These are phyloP conservation scores for Penicillium atrosanguineum DNA, from an alignment of 495 filamentous ascomycete genomes.

Conservation along the genomic window DNA sequence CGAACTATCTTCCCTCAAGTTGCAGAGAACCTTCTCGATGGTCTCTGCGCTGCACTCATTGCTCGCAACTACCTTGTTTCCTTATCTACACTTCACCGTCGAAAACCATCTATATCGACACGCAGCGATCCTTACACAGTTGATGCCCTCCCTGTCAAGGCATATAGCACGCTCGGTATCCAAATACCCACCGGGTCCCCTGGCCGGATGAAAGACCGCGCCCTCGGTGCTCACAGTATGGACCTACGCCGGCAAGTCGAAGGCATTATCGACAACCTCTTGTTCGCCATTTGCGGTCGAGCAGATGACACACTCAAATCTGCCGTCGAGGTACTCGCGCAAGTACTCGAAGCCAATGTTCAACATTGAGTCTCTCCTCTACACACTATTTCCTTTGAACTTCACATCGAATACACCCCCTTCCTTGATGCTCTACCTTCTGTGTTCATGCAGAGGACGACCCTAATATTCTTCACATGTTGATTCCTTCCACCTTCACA, in stretches of 20 bases:
- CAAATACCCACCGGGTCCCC: conserved; percentile 29
- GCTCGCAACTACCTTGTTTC: conserved; percentile 60
- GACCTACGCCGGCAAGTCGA: conserved; percentile 39
- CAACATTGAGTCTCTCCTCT: conserved; percentile 11
- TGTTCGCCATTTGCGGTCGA: conserved; percentile 40
- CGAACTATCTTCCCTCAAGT: conserved; percentile 56
- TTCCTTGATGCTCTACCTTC: neutral
- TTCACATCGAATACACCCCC: neutral
- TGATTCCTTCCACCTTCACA: neutral
- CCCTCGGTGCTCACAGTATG: conserved; percentile 29
- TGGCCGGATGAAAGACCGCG: conserved; percentile 29
- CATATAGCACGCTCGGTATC: conserved; percentile 35
- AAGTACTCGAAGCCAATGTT: conserved; percentile 41
- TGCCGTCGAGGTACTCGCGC: conserved; percentile 39
- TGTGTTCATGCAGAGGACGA: neutral
- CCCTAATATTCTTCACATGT: neutral
- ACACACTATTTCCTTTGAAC: conserved; percentile 1
- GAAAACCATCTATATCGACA: conserved; percentile 18
- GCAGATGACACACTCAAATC: conserved; percentile 38
- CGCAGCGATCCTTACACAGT: conserved; percentile 22
- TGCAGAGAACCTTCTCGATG: conserved; percentile 54
- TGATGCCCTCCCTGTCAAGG: conserved; percentile 39
- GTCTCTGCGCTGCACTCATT: conserved; percentile 62
- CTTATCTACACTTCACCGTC: conserved; percentile 26
- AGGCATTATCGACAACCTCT: conserved; percentile 39